Percentiles rank a stretch among this genome's conserved stretches.
These are phyloP conservation scores for Artemisia argyi DNA, from an alignment of 129 eudicot genomes.

Conservation along the genomic window DNA sequence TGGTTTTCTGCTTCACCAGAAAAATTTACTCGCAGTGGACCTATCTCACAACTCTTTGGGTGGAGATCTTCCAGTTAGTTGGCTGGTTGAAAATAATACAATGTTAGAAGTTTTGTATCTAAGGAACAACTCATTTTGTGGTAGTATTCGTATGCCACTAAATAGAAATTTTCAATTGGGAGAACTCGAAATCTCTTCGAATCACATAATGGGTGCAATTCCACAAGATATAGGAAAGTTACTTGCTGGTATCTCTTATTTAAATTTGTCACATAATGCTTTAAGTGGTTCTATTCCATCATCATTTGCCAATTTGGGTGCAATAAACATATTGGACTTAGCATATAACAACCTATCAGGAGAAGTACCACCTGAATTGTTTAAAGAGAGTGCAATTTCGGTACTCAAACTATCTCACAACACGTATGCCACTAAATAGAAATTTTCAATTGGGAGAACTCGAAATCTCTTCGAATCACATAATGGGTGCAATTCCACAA, in stretches of 20 bases:
- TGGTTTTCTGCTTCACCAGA: constrained; percentile 29
- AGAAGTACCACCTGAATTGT: constrained; percentile 30
- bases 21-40: constrained; percentile 13
- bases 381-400: fast-evolving
- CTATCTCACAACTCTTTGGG: constrained; percentile 25
- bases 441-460: too few species aligned
- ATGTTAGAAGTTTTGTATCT: background rate
- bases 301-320: background rate
- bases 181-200: constrained; percentile 5
- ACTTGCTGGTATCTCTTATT: background rate
- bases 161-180: background rate
- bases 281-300: constrained; percentile 18
- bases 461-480: constrained; percentile 18
- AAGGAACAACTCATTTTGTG: constrained; percentile 19
- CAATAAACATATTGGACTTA: background rate
- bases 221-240: background rate
- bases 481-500: background rate
- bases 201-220: constrained; percentile 10
- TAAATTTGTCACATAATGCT: constrained; percentile 22
- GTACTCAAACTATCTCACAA: constrained; percentile 27
- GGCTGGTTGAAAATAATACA: constrained; percentile 38
- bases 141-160: background rate
- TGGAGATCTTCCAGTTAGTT: constrained; percentile 21
- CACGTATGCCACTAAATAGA: too few species aligned
- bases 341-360: constrained; percentile 32